Evolutionary conservation across 1,284 basidiomycete species (phyloP).

Genomic region (Apiotrichum sp.): DNA sequence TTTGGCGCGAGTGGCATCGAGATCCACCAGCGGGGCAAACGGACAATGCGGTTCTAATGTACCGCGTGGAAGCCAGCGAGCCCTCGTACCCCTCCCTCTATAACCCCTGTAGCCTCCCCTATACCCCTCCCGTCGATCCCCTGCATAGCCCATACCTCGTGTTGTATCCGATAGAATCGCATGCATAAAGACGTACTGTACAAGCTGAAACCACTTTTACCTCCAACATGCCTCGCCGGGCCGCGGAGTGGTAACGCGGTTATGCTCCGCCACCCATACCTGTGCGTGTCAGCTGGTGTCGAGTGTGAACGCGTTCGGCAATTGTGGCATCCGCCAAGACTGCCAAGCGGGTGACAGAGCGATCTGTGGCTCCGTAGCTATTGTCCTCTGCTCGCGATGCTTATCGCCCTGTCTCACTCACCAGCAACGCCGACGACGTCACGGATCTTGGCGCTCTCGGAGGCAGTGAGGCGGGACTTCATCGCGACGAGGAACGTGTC

Average conservation of each 20-base stretch:
- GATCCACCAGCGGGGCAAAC: slow-evolving; percentile 9
- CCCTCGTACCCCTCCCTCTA: background rate
- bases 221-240: background rate
- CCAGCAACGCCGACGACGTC: slow-evolving; percentile 43
- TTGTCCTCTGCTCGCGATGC: too few relatives aligned
- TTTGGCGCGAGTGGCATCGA: slow-evolving; percentile 4
- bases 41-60: slow-evolving; percentile 18
- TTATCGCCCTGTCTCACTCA: slow-evolving; percentile 10
- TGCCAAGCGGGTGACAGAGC: too few relatives aligned
- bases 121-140: background rate
- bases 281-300: slow-evolving; percentile 5
- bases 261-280: slow-evolving; percentile 16
- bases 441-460: slow-evolving; percentile 47
- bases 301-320: too few relatives aligned
- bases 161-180: background rate
- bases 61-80: background rate
- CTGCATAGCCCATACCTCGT: slow-evolving; percentile 4
- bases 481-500: slow-evolving; percentile 43
- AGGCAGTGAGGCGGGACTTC: slow-evolving; percentile 42
- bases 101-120: background rate
- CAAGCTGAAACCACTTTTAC: background rate
- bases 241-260: background rate
- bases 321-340: too few relatives aligned
- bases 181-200: slow-evolving; percentile 3
- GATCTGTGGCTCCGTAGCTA: too few relatives aligned